Base-by-base conservation (phyloP, 2,329 filamentous ascomycete genomes). In the Diaporthe vaccinii region DNA sequence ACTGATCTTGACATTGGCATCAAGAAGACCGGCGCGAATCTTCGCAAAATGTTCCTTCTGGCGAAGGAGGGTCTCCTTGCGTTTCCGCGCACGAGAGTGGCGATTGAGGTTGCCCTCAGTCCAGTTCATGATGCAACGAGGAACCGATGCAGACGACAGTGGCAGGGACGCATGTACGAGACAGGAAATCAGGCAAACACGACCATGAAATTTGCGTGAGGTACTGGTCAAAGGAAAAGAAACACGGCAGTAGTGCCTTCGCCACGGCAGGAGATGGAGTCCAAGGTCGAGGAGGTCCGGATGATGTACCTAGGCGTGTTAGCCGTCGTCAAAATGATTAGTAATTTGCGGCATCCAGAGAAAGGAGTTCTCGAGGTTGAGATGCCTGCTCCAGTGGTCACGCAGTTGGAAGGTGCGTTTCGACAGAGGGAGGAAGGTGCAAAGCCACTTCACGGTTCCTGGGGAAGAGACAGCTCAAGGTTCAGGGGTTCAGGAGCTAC, bases 1-100 rank as follows among this genome's bases (percentile, higher is more conserved):
- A 22, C 79, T 82, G 9, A 80, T 81, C 51, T 81, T 83, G 55
- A 78, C 74, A 10, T 78, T 75, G 2, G 78, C 79, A 73, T 75
- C 82, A 36, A 79, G 78, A 7, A 82, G 71, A 46, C 80, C 83
- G 31, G 82, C 82, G 57, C 85, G 84, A 49, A 83, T 84, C 74
- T 84, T 86, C 57, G 87, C 86, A 75, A 88, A 88, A 77, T 88
- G 84, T 67, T 87, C 83, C 77, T 84, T 87, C 76, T 88, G 87
- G n/a, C 82, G 83, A n/a, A 81, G 79, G 44, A 83, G 79, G 34
- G 82, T 77, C 28, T 82, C 79, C 58, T 84, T 85, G 71, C 81
- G 81, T 75, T 81, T 79, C 53, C 79, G 80, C 51, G 80, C 80
- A 14, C 82, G 84, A 75, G 82, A 84, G 78, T 86, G 84, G 75